Evolutionary conservation across 1,284 basidiomycete species (phyloP).

Genomic region (Golubevia sp.): DNA sequence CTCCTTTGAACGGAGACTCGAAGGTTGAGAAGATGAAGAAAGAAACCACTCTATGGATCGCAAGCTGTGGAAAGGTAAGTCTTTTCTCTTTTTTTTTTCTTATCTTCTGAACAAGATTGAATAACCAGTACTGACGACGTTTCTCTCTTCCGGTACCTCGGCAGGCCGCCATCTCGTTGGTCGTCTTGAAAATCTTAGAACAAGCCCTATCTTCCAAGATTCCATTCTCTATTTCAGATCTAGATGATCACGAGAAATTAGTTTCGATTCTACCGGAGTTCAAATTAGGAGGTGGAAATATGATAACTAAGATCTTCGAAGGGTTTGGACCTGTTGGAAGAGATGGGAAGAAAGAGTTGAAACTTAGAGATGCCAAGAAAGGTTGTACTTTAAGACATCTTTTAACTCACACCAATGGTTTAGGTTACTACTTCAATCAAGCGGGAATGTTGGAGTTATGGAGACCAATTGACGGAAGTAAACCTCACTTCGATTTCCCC

Average conservation of each 20-base stretch:
- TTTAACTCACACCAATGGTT: background rate
- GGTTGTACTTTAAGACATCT: background rate
- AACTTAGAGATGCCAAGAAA: background rate
- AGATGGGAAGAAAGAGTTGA: background rate
- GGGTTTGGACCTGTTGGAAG: background rate
- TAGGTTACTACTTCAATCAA: background rate
- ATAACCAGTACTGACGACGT: background rate
- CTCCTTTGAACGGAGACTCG: background rate
- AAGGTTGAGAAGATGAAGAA: background rate
- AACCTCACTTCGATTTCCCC: background rate
- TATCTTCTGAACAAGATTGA: background rate
- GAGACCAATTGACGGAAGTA: background rate
- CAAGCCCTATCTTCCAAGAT: background rate
- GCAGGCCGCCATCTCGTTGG: background rate
- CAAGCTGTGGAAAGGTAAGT: background rate
- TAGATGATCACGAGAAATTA: background rate
- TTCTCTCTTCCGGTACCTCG: background rate
- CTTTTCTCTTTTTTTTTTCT: no score
- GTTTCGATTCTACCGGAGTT: background rate
- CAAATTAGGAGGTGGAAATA: background rate
- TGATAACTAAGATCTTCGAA: background rate
- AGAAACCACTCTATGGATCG: background rate
- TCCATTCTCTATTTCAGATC: background rate
- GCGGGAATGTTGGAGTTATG: background rate
- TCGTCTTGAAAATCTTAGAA: background rate